A percentile compares a stretch with the other conserved stretches of the same genome.
Conservation (phyloP, 768 basidiomycete genomes). For the Mycena indigotica region DNA sequence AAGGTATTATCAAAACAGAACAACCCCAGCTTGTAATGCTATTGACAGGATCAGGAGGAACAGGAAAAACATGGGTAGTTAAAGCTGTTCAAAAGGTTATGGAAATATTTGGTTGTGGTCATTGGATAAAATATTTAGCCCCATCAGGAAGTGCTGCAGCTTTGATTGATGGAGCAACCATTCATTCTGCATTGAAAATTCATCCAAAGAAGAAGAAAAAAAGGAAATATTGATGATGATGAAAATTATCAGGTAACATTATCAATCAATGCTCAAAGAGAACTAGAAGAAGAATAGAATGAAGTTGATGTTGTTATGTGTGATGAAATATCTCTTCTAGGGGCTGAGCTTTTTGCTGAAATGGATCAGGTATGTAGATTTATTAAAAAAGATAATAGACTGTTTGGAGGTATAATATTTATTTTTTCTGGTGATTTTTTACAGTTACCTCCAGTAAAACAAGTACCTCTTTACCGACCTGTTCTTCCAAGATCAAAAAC, state of each 20-base stretch:
- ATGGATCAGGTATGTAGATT: slow-evolving; percentile 31
- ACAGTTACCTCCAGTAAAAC: slow-evolving; percentile 36
- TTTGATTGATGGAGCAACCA: background rate
- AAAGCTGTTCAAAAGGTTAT: slow-evolving; percentile 28
- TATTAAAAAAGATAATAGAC: slow-evolving; percentile 26
- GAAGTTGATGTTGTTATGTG: slow-evolving; percentile 29
- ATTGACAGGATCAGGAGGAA: slow-evolving; percentile 32
- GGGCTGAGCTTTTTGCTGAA: slow-evolving; percentile 26
- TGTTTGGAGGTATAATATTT: slow-evolving; percentile 33
- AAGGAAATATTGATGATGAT: background rate
- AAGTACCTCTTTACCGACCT: slow-evolving; percentile 32
- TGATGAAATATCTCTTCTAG: slow-evolving; percentile 34
- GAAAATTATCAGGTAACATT: background rate
- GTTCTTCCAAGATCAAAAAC: too few relatives aligned
- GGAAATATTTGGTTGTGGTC: slow-evolving; percentile 20
- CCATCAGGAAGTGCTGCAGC: background rate
- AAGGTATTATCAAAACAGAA: slow-evolving; percentile 3
- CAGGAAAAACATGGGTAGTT: slow-evolving; percentile 36
- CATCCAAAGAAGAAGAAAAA: background rate
- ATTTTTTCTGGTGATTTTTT: slow-evolving; percentile 38
- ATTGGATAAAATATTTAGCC: slow-evolving; percentile 4
- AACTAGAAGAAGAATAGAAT: slow-evolving; percentile 25
- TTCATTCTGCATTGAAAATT: background rate
- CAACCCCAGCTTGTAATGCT: slow-evolving; percentile 17
- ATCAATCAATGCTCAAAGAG: background rate